Conservation (phyloP, 768 basidiomycete species). For the Coprinopsis marcescibilis region DNA sequence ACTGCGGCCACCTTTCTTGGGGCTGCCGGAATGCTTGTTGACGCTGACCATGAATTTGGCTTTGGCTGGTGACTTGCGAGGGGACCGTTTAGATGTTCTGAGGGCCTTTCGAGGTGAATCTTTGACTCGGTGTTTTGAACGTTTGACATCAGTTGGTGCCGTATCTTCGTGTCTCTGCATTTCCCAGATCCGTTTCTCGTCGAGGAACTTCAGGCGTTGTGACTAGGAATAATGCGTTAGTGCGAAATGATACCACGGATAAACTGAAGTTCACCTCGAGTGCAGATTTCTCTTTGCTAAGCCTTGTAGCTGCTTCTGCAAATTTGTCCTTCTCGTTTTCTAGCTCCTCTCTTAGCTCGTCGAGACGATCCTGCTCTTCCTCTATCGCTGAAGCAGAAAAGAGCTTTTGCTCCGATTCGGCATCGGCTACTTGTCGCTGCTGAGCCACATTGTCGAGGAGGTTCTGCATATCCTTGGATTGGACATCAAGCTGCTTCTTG, state of each 20-base stretch:
- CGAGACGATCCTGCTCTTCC: slow-evolving; percentile 48
- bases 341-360: slow-evolving; percentile 48
- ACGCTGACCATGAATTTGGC: slow-evolving; percentile 3
- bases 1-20: not conserved
- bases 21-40: not conserved
- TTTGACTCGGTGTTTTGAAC: slow-evolving; percentile 10
- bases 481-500: slow-evolving; percentile 37
- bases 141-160: too few species aligned
- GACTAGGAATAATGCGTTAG: slow-evolving; percentile 33
- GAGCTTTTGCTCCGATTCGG: slow-evolving; percentile 38
- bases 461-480: slow-evolving; percentile 41
- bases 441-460: slow-evolving; percentile 51
- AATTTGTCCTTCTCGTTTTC: slow-evolving; percentile 62
- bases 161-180: too few species aligned
- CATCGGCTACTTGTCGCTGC: slow-evolving; percentile 32
- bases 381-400: slow-evolving; percentile 49
- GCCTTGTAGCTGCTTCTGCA: slow-evolving; percentile 53
- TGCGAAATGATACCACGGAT: slow-evolving; percentile 3
- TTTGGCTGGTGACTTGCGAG: slow-evolving; percentile 22
- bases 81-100: slow-evolving; percentile 15
- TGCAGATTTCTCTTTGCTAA: slow-evolving; percentile 58
- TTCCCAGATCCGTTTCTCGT: slow-evolving; percentile 74
- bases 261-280: slow-evolving; percentile 50
- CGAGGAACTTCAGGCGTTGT: slow-evolving; percentile 52
- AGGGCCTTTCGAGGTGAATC: slow-evolving; percentile 13